A percentile compares a stretch with the other conserved stretches of the same genome.
These are phyloP conservation scores for Earliella scabrosa DNA, from an alignment of 1,284 basidiomycete species.

Conservation along the genomic window DNA sequence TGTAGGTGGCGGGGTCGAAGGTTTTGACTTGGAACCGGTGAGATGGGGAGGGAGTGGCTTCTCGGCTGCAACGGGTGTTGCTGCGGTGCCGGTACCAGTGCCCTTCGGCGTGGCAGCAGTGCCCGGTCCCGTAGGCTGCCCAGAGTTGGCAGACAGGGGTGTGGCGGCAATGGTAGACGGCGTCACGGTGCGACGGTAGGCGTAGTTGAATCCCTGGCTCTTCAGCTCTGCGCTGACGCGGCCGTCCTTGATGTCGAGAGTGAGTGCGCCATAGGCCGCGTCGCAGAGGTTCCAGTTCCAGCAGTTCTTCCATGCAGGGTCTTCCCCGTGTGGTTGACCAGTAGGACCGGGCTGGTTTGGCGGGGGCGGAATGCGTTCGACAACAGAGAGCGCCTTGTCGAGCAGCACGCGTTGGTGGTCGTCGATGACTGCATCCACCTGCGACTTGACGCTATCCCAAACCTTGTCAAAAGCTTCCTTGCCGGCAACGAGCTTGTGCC, in stretches of 20 bases:
- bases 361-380: slow-evolving; percentile 77
- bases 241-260: slow-evolving; percentile 91
- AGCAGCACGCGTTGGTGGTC: slow-evolving; percentile 89
- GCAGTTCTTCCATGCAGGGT: slow-evolving; percentile 94
- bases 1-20: slow-evolving; percentile 35
- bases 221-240: slow-evolving; percentile 91
- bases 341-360: slow-evolving; percentile 61
- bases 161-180: slow-evolving; percentile 46
- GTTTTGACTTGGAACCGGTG: slow-evolving; percentile 35
- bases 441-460: slow-evolving; percentile 92
- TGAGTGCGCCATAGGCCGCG: slow-evolving; percentile 87
- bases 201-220: slow-evolving; percentile 97
- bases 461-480: slow-evolving; percentile 89
- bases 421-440: slow-evolving; percentile 93
- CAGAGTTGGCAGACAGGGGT: slow-evolving; percentile 43
- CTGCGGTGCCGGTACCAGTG: slow-evolving; percentile 19
- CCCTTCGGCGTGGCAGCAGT: slow-evolving; percentile 38
- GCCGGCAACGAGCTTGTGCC: slow-evolving; percentile 79
- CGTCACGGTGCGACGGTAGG: slow-evolving; percentile 79
- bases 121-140: slow-evolving; percentile 35
- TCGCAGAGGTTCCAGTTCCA: slow-evolving; percentile 99
- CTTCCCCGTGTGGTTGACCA: slow-evolving; percentile 63
- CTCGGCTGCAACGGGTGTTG: slow-evolving; percentile 29
- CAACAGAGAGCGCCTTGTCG: slow-evolving; percentile 87
- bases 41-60: slow-evolving; percentile 31